Evolutionary conservation across 2,329 filamentous ascomycete genomes (phyloP).

Genomic region (Neofusicoccum laricinum): DNA sequence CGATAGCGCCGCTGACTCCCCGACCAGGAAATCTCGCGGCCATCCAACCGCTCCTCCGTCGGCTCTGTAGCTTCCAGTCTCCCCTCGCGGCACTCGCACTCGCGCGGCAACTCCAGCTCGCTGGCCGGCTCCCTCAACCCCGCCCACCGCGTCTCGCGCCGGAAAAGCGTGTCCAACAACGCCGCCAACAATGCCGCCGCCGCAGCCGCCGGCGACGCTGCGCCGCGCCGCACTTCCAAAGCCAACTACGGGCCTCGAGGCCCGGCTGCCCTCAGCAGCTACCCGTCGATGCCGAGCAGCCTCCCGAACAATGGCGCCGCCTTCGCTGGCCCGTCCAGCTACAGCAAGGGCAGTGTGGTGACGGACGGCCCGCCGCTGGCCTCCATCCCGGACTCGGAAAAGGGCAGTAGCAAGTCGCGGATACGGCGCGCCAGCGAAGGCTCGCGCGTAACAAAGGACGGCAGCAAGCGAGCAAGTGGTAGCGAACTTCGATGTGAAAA

Average conservation of each 20-base stretch:
- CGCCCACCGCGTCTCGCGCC: constrained; percentile 81
- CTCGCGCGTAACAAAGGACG: constrained; percentile 69
- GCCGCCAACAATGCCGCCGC: constrained; percentile 71
- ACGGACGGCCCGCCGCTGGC: constrained; percentile 65
- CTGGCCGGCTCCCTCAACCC: constrained; percentile 75
- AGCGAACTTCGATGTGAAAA: constrained; percentile 93
- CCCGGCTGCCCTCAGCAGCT: constrained; percentile 51
- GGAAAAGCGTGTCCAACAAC: constrained; percentile 86
- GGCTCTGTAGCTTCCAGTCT: constrained; percentile 59
- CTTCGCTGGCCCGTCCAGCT: constrained; percentile 35
- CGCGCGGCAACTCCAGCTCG: constrained; percentile 76
- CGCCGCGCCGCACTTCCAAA: constrained; percentile 69
- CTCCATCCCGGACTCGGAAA: constrained; percentile 42
- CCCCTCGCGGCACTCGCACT: constrained; percentile 33
- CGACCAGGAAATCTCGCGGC: constrained; percentile 41
- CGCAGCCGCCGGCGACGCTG: constrained; percentile 63
- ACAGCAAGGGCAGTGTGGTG: constrained; percentile 60
- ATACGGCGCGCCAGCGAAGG: constrained; percentile 77
- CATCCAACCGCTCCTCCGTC: constrained; percentile 41
- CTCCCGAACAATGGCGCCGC: constrained; percentile 55
- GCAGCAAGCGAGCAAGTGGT: constrained; percentile 71
- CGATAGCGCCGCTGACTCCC: constrained; percentile 29
- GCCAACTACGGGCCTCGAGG: constrained; percentile 44
- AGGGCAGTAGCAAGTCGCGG: constrained; percentile 51
- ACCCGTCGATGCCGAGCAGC: constrained; percentile 66